A percentile compares a stretch with the other conserved stretches of the same genome.
These are phyloP conservation scores for Senecio squalidus DNA, from an alignment of 140 eudicot species.

Conservation along the genomic window DNA sequence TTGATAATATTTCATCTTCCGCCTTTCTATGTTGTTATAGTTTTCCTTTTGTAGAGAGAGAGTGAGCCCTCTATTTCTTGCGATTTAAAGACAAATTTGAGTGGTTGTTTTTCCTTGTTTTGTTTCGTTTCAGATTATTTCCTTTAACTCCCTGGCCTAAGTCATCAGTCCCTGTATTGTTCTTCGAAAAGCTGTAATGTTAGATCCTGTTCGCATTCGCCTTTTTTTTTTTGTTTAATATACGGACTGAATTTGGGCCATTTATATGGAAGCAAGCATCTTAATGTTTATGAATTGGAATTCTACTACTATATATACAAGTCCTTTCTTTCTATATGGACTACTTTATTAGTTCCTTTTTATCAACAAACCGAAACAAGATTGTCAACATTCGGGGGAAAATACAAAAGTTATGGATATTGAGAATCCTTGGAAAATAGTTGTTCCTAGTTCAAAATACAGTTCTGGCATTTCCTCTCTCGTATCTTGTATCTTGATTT, in stretches of 20 bases:
- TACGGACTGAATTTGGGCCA: background rate
- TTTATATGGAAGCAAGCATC: too few species aligned
- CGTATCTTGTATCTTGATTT: too few species aligned
- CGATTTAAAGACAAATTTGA: conserved; percentile 5
- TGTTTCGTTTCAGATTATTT: conserved; percentile 12
- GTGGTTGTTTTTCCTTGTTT: conserved; percentile 15
- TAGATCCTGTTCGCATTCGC: background rate
- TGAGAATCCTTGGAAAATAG: background rate
- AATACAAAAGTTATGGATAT: background rate
- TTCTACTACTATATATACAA: background rate
- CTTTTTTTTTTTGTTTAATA: background rate
- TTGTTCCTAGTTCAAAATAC: too few species aligned
- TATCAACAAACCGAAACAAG: background rate
- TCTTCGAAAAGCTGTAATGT: background rate
- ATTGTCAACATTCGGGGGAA: background rate
- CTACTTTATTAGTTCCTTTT: too few species aligned
- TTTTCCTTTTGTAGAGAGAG: conserved; percentile 6
- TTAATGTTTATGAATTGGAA: background rate
- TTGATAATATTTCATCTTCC: conserved; percentile 11
- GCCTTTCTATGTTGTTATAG: conserved; percentile 21
- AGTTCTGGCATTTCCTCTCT: too few species aligned
- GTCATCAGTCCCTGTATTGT: conserved; percentile 5
- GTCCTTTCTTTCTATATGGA: background rate
- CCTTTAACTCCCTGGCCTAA: background rate
- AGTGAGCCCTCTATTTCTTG: conserved; percentile 16